Evolutionary conservation across 2,329 filamentous ascomycete species (phyloP).

Genomic region (Stagonosporopsis rhizophila): DNA sequence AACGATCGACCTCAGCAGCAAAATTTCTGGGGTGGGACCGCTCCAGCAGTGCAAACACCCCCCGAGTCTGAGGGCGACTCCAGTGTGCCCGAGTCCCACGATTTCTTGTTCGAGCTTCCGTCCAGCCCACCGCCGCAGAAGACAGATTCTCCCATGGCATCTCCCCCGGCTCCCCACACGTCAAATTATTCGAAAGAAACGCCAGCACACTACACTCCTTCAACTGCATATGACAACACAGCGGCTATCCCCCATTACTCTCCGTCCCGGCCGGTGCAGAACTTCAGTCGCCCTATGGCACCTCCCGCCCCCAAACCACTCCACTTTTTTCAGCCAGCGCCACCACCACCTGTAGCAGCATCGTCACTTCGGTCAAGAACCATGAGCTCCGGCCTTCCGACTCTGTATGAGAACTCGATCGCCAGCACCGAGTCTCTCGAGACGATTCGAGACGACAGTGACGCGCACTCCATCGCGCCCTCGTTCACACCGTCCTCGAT

Average conservation of each 20-base stretch:
- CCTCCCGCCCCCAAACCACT: constrained; percentile 4
- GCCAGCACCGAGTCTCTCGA: constrained; percentile 32
- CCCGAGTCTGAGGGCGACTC: constrained; percentile 19
- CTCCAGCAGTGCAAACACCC: constrained; percentile 19
- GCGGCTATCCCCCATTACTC: constrained; percentile 24
- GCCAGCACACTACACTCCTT: constrained; percentile 10
- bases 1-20: constrained; percentile 30
- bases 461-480: constrained; percentile 35
- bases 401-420: constrained; percentile 43
- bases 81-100: constrained; percentile 37
- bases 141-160: constrained; percentile 20
- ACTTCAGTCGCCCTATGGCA: constrained; percentile 34
- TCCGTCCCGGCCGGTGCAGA: constrained; percentile 28
- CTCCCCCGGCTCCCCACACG: not conserved
- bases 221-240: constrained; percentile 6
- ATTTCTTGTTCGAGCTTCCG: constrained; percentile 35
- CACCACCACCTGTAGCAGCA: constrained; percentile 13
- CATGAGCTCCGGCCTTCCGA: constrained; percentile 36
- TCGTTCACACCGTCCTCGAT: constrained; percentile 37
- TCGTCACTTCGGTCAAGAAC: constrained; percentile 24
- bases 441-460: constrained; percentile 21
- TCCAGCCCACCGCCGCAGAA: constrained; percentile 12
- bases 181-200: constrained; percentile 1
- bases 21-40: constrained; percentile 25
- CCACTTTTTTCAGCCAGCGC: constrained; percentile 16